Evolutionary conservation across 2,329 filamentous ascomycete species (phyloP).

Genomic region (Aspergillus latus): DNA sequence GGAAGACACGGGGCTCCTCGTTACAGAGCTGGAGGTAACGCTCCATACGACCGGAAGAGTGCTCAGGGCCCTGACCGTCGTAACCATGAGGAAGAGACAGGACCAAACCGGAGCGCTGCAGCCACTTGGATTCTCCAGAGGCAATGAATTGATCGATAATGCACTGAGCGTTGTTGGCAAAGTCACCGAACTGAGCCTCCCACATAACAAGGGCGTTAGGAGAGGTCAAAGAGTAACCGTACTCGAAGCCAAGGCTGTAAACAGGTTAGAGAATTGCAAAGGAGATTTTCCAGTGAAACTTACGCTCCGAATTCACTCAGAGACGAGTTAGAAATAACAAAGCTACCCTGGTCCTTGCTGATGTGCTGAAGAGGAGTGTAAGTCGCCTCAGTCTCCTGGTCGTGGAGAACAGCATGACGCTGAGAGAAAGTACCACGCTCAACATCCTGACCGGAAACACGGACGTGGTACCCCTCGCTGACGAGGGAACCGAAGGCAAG

Average conservation of each 20-base stretch:
- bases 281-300: slow-evolving; percentile 26
- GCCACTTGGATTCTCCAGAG: slow-evolving; percentile 97
- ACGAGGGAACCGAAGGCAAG: slow-evolving; percentile 91
- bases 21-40: slow-evolving; percentile 96
- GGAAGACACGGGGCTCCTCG: slow-evolving; percentile 94
- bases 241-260: slow-evolving; percentile 88
- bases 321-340: slow-evolving; percentile 96
- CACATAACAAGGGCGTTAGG: slow-evolving; percentile 98
- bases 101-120: slow-evolving; percentile 94
- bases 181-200: slow-evolving; percentile 99
- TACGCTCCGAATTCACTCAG: slow-evolving; percentile 68
- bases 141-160: slow-evolving; percentile 99
- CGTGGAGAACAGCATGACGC: slow-evolving; percentile 93
- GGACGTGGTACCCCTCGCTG: slow-evolving; percentile 91
- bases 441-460: slow-evolving; percentile 97
- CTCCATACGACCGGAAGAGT: slow-evolving; percentile 96
- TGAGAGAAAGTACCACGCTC: slow-evolving; percentile 99
- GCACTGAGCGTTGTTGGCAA: slow-evolving; percentile 98
- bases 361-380: slow-evolving; percentile 91
- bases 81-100: slow-evolving; percentile 97
- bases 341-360: slow-evolving; percentile 87
- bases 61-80: slow-evolving; percentile 96
- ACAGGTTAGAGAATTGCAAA: slow-evolving; percentile 51
- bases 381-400: slow-evolving; percentile 90
- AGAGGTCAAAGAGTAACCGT: slow-evolving; percentile 95